phyloP scores from a whole-genome alignment of 257 asterid species.

The Verbena officinalis region DNA sequence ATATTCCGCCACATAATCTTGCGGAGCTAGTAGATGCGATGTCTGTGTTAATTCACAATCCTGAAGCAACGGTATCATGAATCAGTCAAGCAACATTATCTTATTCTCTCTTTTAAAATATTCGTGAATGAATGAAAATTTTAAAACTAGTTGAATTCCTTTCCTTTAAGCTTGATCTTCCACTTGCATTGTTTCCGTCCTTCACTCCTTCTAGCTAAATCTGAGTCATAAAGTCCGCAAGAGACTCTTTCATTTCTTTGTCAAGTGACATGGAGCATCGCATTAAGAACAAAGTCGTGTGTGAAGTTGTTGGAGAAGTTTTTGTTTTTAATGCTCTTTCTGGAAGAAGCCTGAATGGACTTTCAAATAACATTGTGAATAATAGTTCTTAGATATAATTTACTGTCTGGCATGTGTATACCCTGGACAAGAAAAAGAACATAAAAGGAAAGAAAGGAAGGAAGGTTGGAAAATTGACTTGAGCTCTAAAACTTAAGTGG shows the following conservation, averaged over 20 bases:
- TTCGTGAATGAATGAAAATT: slow-evolving; percentile 15
- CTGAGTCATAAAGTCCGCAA: background rate
- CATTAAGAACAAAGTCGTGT: background rate
- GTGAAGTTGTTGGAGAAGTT: slow-evolving; percentile 17
- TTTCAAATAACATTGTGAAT: background rate
- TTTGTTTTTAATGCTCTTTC: background rate
- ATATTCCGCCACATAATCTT: slow-evolving; percentile 98
- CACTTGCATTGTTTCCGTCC: too few relatives aligned
- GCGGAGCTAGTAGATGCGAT: slow-evolving; percentile 98
- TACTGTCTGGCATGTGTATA: slow-evolving; percentile 6
- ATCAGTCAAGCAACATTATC: slow-evolving; percentile 29
- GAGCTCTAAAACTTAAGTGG: background rate
- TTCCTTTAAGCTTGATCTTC: slow-evolving; percentile 19
- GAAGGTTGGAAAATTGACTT: background rate
- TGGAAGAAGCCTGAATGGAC: background rate
- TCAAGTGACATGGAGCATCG: slow-evolving; percentile 21
- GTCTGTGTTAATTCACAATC: slow-evolving; percentile 84
- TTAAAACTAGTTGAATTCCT: slow-evolving; percentile 10
- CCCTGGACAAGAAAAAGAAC: slow-evolving; percentile 8
- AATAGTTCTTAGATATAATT: background rate
- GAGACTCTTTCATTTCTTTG: slow-evolving; percentile 16
- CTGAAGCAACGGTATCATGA: slow-evolving; percentile 86
- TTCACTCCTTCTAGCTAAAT: background rate
- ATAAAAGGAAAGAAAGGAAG: background rate
- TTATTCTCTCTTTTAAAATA: slow-evolving; percentile 7